Evolutionary conservation across 331 rosid species (phyloP).

Genomic region (Malus hybrid): DNA sequence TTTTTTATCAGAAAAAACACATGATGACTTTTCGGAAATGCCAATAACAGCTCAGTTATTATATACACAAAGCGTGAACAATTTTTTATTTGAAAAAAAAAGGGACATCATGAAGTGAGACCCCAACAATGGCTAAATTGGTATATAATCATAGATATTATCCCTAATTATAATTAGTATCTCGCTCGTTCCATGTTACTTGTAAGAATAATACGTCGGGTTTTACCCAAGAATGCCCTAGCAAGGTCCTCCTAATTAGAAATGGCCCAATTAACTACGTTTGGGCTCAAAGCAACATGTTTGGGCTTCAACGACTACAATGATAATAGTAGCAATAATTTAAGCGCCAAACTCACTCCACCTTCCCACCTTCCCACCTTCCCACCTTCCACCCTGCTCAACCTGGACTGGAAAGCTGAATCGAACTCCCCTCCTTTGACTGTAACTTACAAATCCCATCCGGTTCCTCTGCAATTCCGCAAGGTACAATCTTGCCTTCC

Average conservation of each 20-base stretch:
- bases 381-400: not conserved
- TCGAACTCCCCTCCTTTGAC: not conserved
- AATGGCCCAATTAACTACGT: not conserved
- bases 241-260: not conserved
- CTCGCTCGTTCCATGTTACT: accelerated
- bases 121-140: not conserved
- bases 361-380: not conserved
- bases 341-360: not conserved
- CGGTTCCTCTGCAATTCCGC: slow-evolving; percentile 5
- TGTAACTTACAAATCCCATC: not conserved
- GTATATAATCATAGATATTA: not conserved
- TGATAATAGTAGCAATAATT: not conserved
- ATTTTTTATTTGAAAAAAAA: not conserved
- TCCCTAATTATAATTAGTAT: too few relatives aligned
- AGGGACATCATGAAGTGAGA: too few relatives aligned
- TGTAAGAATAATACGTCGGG: too few relatives aligned
- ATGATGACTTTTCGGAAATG: not conserved
- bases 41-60: too few relatives aligned
- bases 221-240: not conserved
- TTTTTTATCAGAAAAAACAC: not conserved
- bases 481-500: slow-evolving; percentile 9
- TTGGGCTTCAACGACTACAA: not conserved
- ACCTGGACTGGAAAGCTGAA: not conserved
- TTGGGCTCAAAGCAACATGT: not conserved
- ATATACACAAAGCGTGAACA: too few relatives aligned